A percentile compares a stretch with the other conserved stretches of the same genome.
Evolutionary conservation across 2,329 filamentous ascomycete species (phyloP).

Genomic region (Xylaria sp.): DNA sequence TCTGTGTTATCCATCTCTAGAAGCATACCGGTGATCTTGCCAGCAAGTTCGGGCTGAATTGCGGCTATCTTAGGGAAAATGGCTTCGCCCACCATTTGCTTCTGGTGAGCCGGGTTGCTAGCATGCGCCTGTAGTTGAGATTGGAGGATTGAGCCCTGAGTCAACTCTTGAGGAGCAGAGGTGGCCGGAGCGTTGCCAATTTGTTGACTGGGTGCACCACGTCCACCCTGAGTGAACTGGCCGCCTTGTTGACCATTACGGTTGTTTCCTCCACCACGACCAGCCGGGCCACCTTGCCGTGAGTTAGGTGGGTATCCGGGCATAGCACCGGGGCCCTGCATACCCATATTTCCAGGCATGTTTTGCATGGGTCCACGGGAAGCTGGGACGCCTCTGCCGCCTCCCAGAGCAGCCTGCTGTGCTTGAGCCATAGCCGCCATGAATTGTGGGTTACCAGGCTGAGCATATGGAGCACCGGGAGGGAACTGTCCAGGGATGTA

Average conservation of each 20-base stretch:
- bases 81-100: slow-evolving; percentile 97
- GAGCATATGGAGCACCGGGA: slow-evolving; percentile 78
- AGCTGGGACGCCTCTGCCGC: slow-evolving; percentile 70
- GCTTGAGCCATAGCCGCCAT: slow-evolving; percentile 86
- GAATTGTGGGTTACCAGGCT: slow-evolving; percentile 82
- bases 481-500: slow-evolving; percentile 87
- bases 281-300: slow-evolving; percentile 51
- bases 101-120: slow-evolving; percentile 78
- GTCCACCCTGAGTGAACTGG: slow-evolving; percentile 61
- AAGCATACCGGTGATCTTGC: slow-evolving; percentile 99
- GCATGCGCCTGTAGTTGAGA: slow-evolving; percentile 64
- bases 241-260: slow-evolving; percentile 54
- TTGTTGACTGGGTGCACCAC: slow-evolving; percentile 55
- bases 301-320: slow-evolving; percentile 68
- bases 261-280: slow-evolving; percentile 57
- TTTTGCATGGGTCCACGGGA: slow-evolving; percentile 78
- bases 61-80: slow-evolving; percentile 98
- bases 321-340: slow-evolving; percentile 59
- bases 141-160: slow-evolving; percentile 61
- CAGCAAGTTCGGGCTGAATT: slow-evolving; percentile 93
- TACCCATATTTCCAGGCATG: slow-evolving; percentile 76
- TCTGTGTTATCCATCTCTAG: slow-evolving; percentile 98
- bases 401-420: slow-evolving; percentile 68
- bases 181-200: slow-evolving; percentile 51
- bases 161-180: slow-evolving; percentile 51